Conservation (phyloP, 495 filamentous ascomycete genomes). For the Penicillium soppii region DNA sequence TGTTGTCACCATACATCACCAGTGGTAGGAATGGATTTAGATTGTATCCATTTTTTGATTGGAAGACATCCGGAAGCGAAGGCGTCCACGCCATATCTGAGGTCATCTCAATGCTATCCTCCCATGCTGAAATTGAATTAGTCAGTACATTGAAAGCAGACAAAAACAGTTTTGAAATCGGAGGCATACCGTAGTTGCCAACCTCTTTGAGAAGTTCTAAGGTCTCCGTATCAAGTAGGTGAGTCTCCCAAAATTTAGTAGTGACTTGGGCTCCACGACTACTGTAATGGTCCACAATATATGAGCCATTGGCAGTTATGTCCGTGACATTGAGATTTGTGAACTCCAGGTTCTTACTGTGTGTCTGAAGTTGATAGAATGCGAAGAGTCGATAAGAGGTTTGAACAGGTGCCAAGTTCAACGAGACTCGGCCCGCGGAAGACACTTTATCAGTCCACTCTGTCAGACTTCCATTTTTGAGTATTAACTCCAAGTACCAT, state of each 20-base stretch:
- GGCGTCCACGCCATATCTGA: conserved; percentile 19
- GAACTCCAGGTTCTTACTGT: not conserved
- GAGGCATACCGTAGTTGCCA: conserved; percentile 23
- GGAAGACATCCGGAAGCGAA: conserved; percentile 18
- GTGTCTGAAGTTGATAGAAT: not conserved
- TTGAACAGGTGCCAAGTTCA: too few species aligned
- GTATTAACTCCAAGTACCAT: not conserved
- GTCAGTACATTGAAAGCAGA: too few species aligned
- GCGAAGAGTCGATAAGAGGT: too few species aligned
- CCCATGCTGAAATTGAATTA: conserved; percentile 16
- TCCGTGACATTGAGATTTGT: not conserved
- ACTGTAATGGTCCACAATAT: conserved; percentile 32
- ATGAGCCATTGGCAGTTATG: conserved; percentile 29
- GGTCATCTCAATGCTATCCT: conserved; percentile 22
- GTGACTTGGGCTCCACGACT: conserved; percentile 22
- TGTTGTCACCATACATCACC: not conserved
- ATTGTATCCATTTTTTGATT: conserved; percentile 14
- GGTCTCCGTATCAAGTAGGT: conserved; percentile 23
- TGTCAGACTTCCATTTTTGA: too few species aligned
- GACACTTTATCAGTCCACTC: too few species aligned
- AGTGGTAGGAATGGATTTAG: conserved; percentile 11
- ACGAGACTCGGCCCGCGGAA: too few species aligned
- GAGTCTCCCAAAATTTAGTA: conserved; percentile 30
- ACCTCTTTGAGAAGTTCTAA: conserved; percentile 25
- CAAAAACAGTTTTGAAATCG: too few species aligned